phyloP scores from a whole-genome alignment of 768 basidiomycete genomes.

The Mycena rebaudengoi region DNA sequence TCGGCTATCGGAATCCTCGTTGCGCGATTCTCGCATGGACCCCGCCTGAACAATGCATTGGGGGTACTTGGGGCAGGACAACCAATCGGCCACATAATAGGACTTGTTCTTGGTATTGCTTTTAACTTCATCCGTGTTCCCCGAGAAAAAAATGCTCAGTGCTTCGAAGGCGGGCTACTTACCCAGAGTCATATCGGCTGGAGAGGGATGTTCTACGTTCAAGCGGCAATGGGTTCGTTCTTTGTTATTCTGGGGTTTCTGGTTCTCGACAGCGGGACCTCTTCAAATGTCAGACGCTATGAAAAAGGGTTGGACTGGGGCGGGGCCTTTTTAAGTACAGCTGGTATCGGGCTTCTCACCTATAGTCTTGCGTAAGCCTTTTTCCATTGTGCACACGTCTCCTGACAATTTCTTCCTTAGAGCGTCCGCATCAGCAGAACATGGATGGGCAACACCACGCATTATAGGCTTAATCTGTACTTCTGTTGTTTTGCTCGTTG shows the following conservation, averaged over 20 bases:
- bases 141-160: neutral
- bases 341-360: constrained; percentile 36
- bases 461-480: constrained; percentile 25
- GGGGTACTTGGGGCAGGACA: constrained; percentile 38
- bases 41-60: constrained; percentile 33
- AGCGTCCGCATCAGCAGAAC: constrained; percentile 33
- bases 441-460: constrained; percentile 39
- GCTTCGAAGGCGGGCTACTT: neutral
- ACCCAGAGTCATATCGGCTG: neutral
- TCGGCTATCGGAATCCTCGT: constrained; percentile 32
- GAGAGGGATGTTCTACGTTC: constrained; percentile 5
- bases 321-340: constrained; percentile 36
- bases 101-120: constrained; percentile 35
- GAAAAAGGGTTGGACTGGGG: constrained; percentile 41
- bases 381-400: neutral
- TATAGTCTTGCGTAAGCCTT: constrained; percentile 36
- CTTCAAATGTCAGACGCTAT: constrained; percentile 23
- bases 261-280: neutral
- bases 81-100: constrained; percentile 38
- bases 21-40: constrained; percentile 33
- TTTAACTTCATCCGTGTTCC: neutral
- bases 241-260: constrained; percentile 2
- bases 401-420: constrained; percentile 5
- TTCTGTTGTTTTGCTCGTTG: neutral
- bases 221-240: neutral